A percentile compares a stretch with the other conserved stretches of the same genome.
Evolutionary conservation across 2,329 filamentous ascomycete species (phyloP).

Genomic region (Trichoderma atrobrunneum): DNA sequence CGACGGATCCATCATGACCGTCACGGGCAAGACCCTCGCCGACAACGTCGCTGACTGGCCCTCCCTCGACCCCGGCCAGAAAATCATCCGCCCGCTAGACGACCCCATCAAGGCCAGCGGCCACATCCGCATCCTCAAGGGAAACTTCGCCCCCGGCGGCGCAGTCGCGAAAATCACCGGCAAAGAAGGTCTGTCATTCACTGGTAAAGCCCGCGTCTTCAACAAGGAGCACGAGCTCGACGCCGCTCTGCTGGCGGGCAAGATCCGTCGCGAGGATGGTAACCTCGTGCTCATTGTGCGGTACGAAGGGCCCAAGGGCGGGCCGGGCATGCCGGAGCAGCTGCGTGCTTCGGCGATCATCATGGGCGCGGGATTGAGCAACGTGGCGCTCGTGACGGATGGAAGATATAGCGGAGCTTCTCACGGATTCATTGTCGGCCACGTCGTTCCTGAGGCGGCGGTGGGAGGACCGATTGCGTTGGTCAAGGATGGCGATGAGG

Average conservation of each 20-base stretch:
- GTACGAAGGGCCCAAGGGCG: conserved; percentile 91
- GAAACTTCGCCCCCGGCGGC: conserved; percentile 84
- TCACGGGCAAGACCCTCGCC: conserved; percentile 79
- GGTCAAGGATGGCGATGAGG: conserved; percentile 73
- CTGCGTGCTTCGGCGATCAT: conserved; percentile 84
- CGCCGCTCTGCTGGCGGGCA: conserved; percentile 68
- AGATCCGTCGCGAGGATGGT: conserved; percentile 53
- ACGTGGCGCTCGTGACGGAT: conserved; percentile 89
- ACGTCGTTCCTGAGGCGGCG: conserved; percentile 87
- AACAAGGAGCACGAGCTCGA: conserved; percentile 81
- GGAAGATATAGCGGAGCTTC: conserved; percentile 84
- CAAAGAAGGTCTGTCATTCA: conserved; percentile 84
- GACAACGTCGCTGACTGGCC: conserved; percentile 79
- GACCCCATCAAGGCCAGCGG: conserved; percentile 76
- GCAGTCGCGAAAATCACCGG: conserved; percentile 96
- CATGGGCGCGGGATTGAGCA: conserved; percentile 85
- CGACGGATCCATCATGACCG: conserved; percentile 73
- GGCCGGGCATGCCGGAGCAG: conserved; percentile 95
- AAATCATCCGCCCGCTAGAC: conserved; percentile 79
- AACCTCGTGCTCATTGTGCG: conserved; percentile 88
- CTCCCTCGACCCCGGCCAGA: conserved; percentile 72
- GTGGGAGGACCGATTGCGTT: conserved; percentile 85
- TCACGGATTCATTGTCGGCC: conserved; percentile 91
- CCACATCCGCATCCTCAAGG: conserved; percentile 82
- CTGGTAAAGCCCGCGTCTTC: conserved; percentile 77